A percentile compares a stretch with the other conserved stretches of the same genome.
Conservation (phyloP, 306 rosid species). For the Canavalia gladiata region DNA sequence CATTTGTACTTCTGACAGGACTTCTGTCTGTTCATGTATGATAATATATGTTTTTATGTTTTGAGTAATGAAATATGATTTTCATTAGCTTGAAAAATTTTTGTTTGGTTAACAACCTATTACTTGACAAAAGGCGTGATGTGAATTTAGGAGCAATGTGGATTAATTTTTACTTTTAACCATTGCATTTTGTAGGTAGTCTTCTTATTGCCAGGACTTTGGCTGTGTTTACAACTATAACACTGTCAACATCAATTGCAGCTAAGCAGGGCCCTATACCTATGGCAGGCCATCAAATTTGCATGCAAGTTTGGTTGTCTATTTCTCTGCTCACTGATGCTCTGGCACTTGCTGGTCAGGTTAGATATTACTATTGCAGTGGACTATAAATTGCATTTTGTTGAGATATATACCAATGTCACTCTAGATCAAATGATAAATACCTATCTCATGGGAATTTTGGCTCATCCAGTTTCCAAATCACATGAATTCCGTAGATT, state of each 20-base stretch:
- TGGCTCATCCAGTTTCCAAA: constrained; percentile 35
- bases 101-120: constrained; percentile 30
- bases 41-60: constrained; percentile 12
- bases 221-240: constrained; percentile 78
- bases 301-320: constrained; percentile 92
- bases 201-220: constrained; percentile 87
- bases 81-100: constrained; percentile 33
- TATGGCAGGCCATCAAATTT: constrained; percentile 97
- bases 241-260: constrained; percentile 88
- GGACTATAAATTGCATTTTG: constrained; percentile 16
- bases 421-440: constrained; percentile 2
- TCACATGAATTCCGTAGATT: constrained; percentile 17
- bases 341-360: constrained; percentile 97
- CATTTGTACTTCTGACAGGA: constrained; percentile 28
- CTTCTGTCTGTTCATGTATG: not conserved
- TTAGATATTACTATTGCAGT: constrained; percentile 45
- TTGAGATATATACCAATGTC: constrained; percentile 33
- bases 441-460: constrained; percentile 24
- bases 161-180: constrained; percentile 39
- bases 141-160: constrained; percentile 8
- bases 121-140: constrained; percentile 22
- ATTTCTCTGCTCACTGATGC: constrained; percentile 93
- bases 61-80: constrained; percentile 31
- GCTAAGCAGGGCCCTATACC: constrained; percentile 87
- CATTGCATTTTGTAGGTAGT: constrained; percentile 68